phyloP scores from a whole-genome alignment of 345 rosid genomes.

The Microcos paniculata region DNA sequence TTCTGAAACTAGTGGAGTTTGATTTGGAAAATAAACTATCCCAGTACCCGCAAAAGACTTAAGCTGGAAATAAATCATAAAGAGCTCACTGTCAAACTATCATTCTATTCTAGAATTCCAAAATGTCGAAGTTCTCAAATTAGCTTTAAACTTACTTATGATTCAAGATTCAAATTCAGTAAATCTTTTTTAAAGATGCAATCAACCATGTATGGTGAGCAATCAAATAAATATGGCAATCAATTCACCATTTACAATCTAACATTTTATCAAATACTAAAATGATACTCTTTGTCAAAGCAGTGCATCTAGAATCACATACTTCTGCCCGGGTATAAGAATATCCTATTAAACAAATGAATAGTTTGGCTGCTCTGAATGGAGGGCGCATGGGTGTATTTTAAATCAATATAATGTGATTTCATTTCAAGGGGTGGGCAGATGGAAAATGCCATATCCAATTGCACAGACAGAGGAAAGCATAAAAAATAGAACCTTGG shows the following conservation, averaged over 20 bases:
- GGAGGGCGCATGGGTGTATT: not conserved
- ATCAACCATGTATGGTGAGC: not conserved
- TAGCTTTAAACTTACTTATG: not conserved
- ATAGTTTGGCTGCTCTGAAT: not conserved
- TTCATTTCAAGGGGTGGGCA: not conserved
- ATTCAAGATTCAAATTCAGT: not conserved
- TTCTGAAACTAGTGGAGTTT: not conserved
- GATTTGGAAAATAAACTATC: not conserved
- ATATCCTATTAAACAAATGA: not conserved
- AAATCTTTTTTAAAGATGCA: too few relatives aligned
- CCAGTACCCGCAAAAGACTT: not conserved
- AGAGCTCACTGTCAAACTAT: not conserved
- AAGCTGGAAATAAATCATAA: too few relatives aligned
- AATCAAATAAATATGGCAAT: too few relatives aligned
- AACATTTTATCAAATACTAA: too few relatives aligned
- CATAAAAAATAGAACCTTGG: constrained; percentile 42
- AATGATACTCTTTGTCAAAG: not conserved
- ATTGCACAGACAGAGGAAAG: constrained; percentile 4
- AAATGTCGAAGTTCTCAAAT: not conserved
- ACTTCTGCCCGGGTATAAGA: not conserved
- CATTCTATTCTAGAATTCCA: not conserved
- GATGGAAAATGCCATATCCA: not conserved
- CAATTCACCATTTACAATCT: not conserved
- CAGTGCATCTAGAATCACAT: not conserved
- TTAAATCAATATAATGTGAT: not conserved